Base-by-base conservation (phyloP, 345 rosid genomes). In the Eucalyptus erythrocorys region DNA sequence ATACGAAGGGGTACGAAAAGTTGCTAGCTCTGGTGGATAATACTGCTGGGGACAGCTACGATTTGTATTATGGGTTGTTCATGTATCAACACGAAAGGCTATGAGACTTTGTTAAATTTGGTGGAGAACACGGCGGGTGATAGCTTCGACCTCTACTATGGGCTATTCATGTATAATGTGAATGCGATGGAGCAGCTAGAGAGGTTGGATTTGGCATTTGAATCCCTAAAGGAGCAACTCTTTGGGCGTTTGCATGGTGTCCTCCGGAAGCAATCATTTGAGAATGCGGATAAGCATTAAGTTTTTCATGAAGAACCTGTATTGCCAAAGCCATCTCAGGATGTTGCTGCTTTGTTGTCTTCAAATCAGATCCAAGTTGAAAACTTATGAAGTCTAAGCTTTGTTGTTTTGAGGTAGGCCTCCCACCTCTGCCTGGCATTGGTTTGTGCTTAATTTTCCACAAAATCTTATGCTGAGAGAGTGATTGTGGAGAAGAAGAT, bases 41-140 rank as follows among this genome's bases (percentile, higher is more conserved):
- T 71, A 93, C 95, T 7, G 87, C 91, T 6, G 90, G 91, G 49
- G 98, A 97, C 92, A 96, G 98, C 87, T 96, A 95, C 57, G 97
- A 97, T 93, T 88, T 96, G 93, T 96, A 93, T 88, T 96, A 94
- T 85, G 99, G 97, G 43, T 90, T 97, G 93, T 97, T 96, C 89
- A 43, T 16, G n/a, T n/a, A 88, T 95, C 30, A 92, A 95, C 92
- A 95, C 96, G 10, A 96, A 91, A 88, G 99, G 96, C 30, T 96
- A 95, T 17, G 96, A 95, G 89, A 95, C 96, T 48, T 91, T 97
- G 94, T 92, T 96, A 86, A 93, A 94, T 82, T 88, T 96, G 94
- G 97, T 97, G 92, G 97, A 93, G 90, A 96, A 94, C 85, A 96
- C 98, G 27, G 94, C 97, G 10, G 95, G 96, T 79, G 98, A 95